These are phyloP conservation scores for Pyricularia pennisetigena DNA, from an alignment of 2,329 filamentous ascomycete genomes.

Conservation along the genomic window DNA sequence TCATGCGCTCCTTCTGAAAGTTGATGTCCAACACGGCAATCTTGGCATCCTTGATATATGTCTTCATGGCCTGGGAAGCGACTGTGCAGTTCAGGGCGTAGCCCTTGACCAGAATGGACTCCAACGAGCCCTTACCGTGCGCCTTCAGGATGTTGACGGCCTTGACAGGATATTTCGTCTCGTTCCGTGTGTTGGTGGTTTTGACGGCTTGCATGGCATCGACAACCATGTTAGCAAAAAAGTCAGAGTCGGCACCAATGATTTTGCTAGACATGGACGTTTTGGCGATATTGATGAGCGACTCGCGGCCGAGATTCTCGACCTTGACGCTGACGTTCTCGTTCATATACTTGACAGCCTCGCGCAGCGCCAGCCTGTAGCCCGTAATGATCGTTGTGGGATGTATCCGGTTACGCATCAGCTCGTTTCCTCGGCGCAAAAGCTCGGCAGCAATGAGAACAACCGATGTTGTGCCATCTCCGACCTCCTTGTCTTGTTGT, in stretches of 20 bases:
- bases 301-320: slow-evolving; percentile 81
- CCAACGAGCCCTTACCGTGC: slow-evolving; percentile 82
- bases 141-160: slow-evolving; percentile 98
- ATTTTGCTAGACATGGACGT: slow-evolving; percentile 99
- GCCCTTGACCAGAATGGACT: slow-evolving; percentile 87
- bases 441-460: slow-evolving; percentile 96
- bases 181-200: slow-evolving; percentile 79
- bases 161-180: slow-evolving; percentile 96
- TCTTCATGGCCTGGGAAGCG: slow-evolving; percentile 96
- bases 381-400: slow-evolving; percentile 98
- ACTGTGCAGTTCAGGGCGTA: slow-evolving; percentile 99
- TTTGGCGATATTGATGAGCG: slow-evolving; percentile 88
- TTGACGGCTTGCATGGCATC: slow-evolving; percentile 95
- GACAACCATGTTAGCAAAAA: slow-evolving; percentile 95
- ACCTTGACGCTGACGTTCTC: slow-evolving; percentile 97
- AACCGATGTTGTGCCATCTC: slow-evolving; percentile 95
- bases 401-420: slow-evolving; percentile 99
- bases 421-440: slow-evolving; percentile 84
- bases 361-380: slow-evolving; percentile 87
- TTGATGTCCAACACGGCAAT: slow-evolving; percentile 98
- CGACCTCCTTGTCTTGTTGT: slow-evolving; percentile 98
- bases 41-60: slow-evolving; percentile 83
- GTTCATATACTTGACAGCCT: slow-evolving; percentile 98
- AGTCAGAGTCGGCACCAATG: slow-evolving; percentile 89
- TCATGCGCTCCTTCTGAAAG: slow-evolving; percentile 98